Evolutionary conservation across 78 protist genomes (phyloP).

Genomic region (Dictyostelium capitatum): DNA sequence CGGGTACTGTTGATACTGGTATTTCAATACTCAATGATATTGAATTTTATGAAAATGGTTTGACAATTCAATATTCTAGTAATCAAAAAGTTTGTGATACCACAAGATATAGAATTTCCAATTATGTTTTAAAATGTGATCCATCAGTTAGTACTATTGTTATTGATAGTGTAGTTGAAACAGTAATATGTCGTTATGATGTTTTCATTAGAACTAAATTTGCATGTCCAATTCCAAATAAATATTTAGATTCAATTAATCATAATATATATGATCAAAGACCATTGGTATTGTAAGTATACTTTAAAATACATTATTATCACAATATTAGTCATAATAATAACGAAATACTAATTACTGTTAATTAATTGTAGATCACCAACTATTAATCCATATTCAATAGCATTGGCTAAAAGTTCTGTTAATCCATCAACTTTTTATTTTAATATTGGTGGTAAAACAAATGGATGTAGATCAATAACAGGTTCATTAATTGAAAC

Average conservation of each 20-base stretch:
- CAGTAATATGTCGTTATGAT: not conserved
- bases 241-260: not conserved
- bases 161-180: not conserved
- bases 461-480: no score
- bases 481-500: no score
- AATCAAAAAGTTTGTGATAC: no score
- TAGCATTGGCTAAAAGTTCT: no score
- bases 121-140: not conserved
- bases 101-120: not conserved
- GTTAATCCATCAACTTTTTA: no score
- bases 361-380: no score
- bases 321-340: no score
- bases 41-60: constrained; percentile 2
- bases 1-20: not conserved
- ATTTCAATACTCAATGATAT: not conserved
- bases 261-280: not conserved
- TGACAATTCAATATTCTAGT: not conserved
- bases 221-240: constrained; percentile 4
- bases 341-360: no score
- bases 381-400: no score
- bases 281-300: not conserved
- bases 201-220: not conserved
- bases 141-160: not conserved
- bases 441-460: no score
- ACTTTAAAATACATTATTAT: not conserved